Conservation (phyloP, 73 alveolate genomes). For the Paramecium tetraurelia region DNA sequence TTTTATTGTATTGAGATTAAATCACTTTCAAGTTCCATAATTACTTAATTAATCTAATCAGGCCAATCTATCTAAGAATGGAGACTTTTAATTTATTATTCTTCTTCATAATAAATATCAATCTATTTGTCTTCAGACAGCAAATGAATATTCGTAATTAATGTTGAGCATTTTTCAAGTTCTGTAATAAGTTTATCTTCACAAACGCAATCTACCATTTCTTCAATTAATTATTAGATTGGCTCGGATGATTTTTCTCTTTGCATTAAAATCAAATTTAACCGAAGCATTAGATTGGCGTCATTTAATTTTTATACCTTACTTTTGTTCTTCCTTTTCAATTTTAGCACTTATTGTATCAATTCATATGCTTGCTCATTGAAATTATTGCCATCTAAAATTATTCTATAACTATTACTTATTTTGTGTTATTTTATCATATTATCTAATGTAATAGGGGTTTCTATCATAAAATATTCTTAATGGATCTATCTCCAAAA, state of each 20-base stretch:
- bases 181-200: neutral
- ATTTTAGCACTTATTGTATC: neutral
- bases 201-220: neutral
- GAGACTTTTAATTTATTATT: neutral
- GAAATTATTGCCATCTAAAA: neutral
- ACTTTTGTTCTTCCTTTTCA: neutral
- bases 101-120: neutral
- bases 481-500: neutral
- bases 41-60: neutral
- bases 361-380: neutral
- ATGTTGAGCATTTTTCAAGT: neutral
- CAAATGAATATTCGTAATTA: neutral
- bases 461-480: neutral
- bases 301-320: neutral
- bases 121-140: neutral
- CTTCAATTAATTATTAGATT: neutral
- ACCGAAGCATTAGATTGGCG: neutral
- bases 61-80: neutral
- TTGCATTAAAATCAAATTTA: neutral
- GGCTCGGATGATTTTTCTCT: neutral
- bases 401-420: neutral
- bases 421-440: neutral
- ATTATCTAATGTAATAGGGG: neutral
- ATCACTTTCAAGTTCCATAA: neutral
- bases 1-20: neutral